Conservation (phyloP, 305 asterid species). For the Caryopteris hybrid region DNA sequence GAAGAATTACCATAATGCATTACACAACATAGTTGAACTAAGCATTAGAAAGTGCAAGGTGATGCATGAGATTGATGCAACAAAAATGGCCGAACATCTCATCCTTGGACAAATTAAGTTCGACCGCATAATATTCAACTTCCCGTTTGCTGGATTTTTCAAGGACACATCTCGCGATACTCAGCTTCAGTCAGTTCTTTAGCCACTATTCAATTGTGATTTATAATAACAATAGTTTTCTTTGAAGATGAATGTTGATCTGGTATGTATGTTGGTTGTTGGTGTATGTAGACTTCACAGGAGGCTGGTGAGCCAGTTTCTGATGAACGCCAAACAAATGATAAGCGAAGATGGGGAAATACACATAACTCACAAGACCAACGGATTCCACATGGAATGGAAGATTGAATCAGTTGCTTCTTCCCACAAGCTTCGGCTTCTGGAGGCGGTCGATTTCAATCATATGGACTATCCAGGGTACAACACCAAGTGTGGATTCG, state of each 20-base stretch:
- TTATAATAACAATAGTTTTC: no score
- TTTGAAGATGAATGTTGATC: no score
- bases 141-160: constrained; percentile 33
- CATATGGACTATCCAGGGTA: constrained; percentile 27
- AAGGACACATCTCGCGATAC: neutral
- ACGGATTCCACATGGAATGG: constrained; percentile 23
- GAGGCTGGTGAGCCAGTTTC: constrained; percentile 21
- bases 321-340: constrained; percentile 31
- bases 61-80: constrained; percentile 36
- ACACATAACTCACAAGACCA: constrained; percentile 44
- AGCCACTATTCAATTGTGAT: neutral
- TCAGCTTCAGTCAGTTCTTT: constrained; percentile 7
- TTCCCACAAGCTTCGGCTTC: constrained; percentile 19
- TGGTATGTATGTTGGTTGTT: no score
- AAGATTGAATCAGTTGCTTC: constrained; percentile 13
- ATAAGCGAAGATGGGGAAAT: constrained; percentile 30
- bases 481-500: constrained; percentile 35
- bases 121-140: constrained; percentile 33
- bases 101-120: neutral
- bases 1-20: constrained; percentile 22
- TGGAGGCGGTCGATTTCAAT: constrained; percentile 15
- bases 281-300: constrained; percentile 13
- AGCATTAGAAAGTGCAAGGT: constrained; percentile 22
- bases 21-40: constrained; percentile 18
- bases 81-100: constrained; percentile 9